A percentile compares a stretch with the other conserved stretches of the same genome.
phyloP scores from a whole-genome alignment of 768 basidiomycete genomes.

The Podaxis sp. region DNA sequence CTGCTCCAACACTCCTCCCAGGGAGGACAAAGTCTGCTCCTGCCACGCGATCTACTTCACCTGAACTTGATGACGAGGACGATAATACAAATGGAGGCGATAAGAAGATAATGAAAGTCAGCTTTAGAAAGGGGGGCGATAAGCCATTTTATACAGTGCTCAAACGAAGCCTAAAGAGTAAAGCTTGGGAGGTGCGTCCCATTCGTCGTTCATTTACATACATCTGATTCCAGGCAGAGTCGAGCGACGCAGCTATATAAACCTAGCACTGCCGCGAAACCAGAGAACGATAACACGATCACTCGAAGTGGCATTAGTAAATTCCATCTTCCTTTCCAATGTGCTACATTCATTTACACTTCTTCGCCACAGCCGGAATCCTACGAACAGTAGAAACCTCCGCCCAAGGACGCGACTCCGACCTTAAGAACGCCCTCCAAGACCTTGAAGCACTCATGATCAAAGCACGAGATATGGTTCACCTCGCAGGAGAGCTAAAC shows the following conservation, averaged over 20 bases:
- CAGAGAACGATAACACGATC: background rate
- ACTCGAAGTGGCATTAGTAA: slow-evolving; percentile 18
- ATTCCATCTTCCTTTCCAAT: slow-evolving; percentile 5
- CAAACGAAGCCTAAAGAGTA: slow-evolving; percentile 66
- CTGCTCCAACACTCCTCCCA: slow-evolving; percentile 22
- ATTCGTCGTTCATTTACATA: background rate
- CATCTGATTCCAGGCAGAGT: background rate
- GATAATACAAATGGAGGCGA: slow-evolving; percentile 22
- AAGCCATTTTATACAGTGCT: slow-evolving; percentile 78
- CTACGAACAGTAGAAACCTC: slow-evolving; percentile 72
- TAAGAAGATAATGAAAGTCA: slow-evolving; percentile 66
- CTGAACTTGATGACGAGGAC: slow-evolving; percentile 38
- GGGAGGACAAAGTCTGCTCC: slow-evolving; percentile 55
- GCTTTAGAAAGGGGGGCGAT: slow-evolving; percentile 91
- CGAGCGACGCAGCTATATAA: background rate
- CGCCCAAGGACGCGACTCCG: slow-evolving; percentile 58
- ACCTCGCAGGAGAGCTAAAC: slow-evolving; percentile 84
- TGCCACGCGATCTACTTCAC: slow-evolving; percentile 61
- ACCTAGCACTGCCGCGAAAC: background rate
- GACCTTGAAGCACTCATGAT: slow-evolving; percentile 91
- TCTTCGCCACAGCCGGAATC: slow-evolving; percentile 64
- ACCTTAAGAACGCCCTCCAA: slow-evolving; percentile 74
- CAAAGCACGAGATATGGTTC: slow-evolving; percentile 92
- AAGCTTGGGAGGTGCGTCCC: slow-evolving; percentile 68
- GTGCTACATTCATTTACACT: background rate